Conservation (phyloP, 2,329 filamentous ascomycete genomes). For the Mycosphaerella sp. region DNA sequence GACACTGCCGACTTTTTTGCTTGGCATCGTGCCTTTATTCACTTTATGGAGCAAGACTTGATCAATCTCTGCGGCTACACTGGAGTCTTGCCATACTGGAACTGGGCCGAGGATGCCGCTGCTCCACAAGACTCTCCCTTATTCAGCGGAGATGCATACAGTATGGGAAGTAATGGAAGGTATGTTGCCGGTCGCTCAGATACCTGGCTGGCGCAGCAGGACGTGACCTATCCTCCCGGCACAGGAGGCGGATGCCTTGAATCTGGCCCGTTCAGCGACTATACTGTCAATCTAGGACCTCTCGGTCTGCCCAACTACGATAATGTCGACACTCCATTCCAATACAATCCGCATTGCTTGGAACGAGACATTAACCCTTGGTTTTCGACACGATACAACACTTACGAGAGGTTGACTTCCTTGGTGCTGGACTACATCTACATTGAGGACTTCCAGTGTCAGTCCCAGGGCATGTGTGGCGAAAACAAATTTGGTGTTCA, state of each 20-base stretch:
- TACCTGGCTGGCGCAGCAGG: slow-evolving; percentile 27
- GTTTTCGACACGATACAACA: slow-evolving; percentile 21
- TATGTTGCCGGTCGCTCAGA: slow-evolving; percentile 26
- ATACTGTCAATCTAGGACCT: slow-evolving; percentile 31
- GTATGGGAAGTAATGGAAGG: slow-evolving; percentile 32
- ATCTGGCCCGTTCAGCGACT: slow-evolving; percentile 48
- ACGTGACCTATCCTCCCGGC: slow-evolving; percentile 43
- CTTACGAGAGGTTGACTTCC: slow-evolving; percentile 20
- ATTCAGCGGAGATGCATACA: slow-evolving; percentile 50
- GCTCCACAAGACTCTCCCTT: slow-evolving; percentile 41
- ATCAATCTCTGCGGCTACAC: slow-evolving; percentile 41
- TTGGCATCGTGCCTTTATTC: slow-evolving; percentile 42
- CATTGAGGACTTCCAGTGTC: slow-evolving; percentile 28
- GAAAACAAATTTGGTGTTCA: slow-evolving; percentile 36
- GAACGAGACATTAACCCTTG: slow-evolving; percentile 24
- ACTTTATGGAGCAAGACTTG: slow-evolving; percentile 42
- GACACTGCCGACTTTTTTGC: slow-evolving; percentile 33
- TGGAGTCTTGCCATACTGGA: slow-evolving; percentile 34
- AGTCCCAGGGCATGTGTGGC: slow-evolving; percentile 29
- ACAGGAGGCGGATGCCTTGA: slow-evolving; percentile 52
- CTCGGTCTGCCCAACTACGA: slow-evolving; percentile 27
- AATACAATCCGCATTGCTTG: slow-evolving; percentile 23
- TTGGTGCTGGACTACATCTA: slow-evolving; percentile 20
- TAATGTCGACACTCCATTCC: slow-evolving; percentile 27
- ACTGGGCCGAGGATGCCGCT: slow-evolving; percentile 30